These are phyloP conservation scores for Rhizopogon vesiculosus DNA, from an alignment of 768 basidiomycete species.

Conservation along the genomic window DNA sequence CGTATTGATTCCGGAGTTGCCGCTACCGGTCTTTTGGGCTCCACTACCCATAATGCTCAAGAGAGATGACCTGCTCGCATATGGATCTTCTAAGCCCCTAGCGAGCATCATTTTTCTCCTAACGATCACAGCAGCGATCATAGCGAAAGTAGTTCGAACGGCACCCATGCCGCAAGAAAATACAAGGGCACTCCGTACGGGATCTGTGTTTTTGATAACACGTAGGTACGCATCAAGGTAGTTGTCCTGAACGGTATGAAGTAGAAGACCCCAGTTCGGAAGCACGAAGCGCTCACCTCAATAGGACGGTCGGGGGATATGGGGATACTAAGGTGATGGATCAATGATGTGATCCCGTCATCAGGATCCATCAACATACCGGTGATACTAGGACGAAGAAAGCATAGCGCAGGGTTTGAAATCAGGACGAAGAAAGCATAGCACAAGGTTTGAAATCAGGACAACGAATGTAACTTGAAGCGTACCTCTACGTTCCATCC, in stretches of 20 bases:
- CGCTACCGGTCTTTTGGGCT: slow-evolving; percentile 10
- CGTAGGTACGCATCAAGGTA: slow-evolving; percentile 92
- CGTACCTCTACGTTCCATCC: slow-evolving; percentile 92
- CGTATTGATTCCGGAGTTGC: slow-evolving; percentile 41
- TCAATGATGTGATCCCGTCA: neutral
- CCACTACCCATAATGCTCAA: slow-evolving; percentile 7
- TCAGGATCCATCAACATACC: slow-evolving; percentile 36
- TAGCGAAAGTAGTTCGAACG: slow-evolving; percentile 93
- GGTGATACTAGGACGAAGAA: slow-evolving; percentile 56
- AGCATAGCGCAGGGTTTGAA: slow-evolving; percentile 5
- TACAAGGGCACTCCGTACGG: slow-evolving; percentile 75
- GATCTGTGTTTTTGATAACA: slow-evolving; percentile 77
- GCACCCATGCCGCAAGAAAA: slow-evolving; percentile 98
- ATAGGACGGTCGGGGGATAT: slow-evolving; percentile 90
- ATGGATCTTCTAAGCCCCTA: slow-evolving; percentile 75
- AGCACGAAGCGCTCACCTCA: slow-evolving; percentile 46
- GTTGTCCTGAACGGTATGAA: slow-evolving; percentile 55
- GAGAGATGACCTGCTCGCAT: slow-evolving; percentile 38
- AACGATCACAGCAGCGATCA: slow-evolving; percentile 89
- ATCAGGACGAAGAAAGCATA: slow-evolving; percentile 6
- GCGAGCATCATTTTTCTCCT: slow-evolving; percentile 68
- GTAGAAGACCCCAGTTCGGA: neutral
- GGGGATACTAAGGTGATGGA: slow-evolving; percentile 60
- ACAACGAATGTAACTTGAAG: slow-evolving; percentile 6
- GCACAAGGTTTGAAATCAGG: slow-evolving; percentile 3